Base-by-base conservation (phyloP, 2,329 filamentous ascomycete species). In the Stachybotrys chlorohalonatus region DNA sequence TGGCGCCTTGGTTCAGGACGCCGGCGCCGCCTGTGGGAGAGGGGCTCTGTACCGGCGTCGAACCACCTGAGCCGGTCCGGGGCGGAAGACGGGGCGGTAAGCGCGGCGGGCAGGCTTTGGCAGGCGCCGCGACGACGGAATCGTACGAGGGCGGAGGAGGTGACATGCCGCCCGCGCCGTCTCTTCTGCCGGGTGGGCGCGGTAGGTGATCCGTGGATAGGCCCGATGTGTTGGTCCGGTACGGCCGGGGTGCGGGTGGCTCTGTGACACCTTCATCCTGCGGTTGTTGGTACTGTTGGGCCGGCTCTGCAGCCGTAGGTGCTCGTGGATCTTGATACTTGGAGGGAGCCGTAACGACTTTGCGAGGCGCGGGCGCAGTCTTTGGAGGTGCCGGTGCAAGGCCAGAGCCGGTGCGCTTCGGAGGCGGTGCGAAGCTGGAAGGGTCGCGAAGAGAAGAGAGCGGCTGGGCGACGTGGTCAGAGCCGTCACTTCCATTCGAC, bases 351-450 rank as follows among this genome's bases (percentile, higher is more conserved):
- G 65, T 53, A 56, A 64, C 54, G 53, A 64, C 68, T 51, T 62
- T 62, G 53, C 67, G 63, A 36, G 58, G 58, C 13, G 17, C 53
- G 9, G 61, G 51, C 2, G 61, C 56, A 9, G 64, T 30, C 5
- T 60, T 56, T 0, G 63, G 61, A 17, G 66, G 66, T 16, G 60
- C 55, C 3, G 64, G 61, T 13, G 57, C 59, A 48, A 62, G 65
- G 69, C 70, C 79, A 48, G 68, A 59, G 56, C 64, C 63, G 31
- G 68, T 68, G 45, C 72, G 87, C 63, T 83, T 92, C 0, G 91
- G 91, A 31, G 91, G 91, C 30, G 90, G 89, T 2, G 82, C 90
- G 66, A 95, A 96, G 15, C 83, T 81, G 1, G 82, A 69, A 1
- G 90, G 91, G 66, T 96, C 90, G 66, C 83, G 85, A 32, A 96